These are phyloP conservation scores for Ophioceras dolichostomum DNA, from an alignment of 2,329 filamentous ascomycete species.

Conservation along the genomic window DNA sequence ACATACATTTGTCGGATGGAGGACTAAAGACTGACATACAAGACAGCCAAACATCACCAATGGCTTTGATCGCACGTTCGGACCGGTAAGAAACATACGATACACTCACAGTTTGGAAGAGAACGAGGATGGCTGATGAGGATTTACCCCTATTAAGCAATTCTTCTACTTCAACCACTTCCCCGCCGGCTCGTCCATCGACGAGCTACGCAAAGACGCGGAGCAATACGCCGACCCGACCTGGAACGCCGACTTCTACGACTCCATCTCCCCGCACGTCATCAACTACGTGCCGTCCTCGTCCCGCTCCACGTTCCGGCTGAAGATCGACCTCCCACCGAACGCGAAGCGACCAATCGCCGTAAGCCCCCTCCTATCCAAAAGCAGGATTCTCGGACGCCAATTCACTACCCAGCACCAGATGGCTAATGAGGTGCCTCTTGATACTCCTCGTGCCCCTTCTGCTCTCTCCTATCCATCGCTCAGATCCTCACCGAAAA, in stretches of 20 bases:
- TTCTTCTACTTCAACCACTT: constrained; percentile 53
- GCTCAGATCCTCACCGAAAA: constrained; percentile 31
- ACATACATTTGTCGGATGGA: too few relatives aligned
- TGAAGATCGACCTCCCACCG: constrained; percentile 36
- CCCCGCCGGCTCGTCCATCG: constrained; percentile 27
- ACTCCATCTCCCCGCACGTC: constrained; percentile 39
- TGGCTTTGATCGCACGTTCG: constrained; percentile 54
- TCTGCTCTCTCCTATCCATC: not conserved
- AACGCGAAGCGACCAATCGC: constrained; percentile 39
- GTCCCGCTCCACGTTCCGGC: constrained; percentile 35
- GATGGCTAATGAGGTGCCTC: too few relatives aligned
- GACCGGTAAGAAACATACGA: constrained; percentile 22
- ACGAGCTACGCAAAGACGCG: constrained; percentile 40
- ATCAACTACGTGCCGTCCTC: constrained; percentile 40
- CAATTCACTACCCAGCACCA: too few relatives aligned
- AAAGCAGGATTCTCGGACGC: not conserved
- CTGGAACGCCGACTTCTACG: constrained; percentile 49
- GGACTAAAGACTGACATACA: too few relatives aligned
- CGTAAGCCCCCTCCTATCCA: constrained; percentile 5
- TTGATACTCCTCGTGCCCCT: too few relatives aligned
- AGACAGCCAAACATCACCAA: constrained; percentile 44
- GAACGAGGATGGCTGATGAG: not conserved
- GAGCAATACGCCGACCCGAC: constrained; percentile 31
- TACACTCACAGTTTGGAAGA: not conserved
- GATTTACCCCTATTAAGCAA: constrained; percentile 15